Evolutionary conservation across 768 basidiomycete genomes (phyloP).

Genomic region (Leucocoprinus leucothites): DNA sequence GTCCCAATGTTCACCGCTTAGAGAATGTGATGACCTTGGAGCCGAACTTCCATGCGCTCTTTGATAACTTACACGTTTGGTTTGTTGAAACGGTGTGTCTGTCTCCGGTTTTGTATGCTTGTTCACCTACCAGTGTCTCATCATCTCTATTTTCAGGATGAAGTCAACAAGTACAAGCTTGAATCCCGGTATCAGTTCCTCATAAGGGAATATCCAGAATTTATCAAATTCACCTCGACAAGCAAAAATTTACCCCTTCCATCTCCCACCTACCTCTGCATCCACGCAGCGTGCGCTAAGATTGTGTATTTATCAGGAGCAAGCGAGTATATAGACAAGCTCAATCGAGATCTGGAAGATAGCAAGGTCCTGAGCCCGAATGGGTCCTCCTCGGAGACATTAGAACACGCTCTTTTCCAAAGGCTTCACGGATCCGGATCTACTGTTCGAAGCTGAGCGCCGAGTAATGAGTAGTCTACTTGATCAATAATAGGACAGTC

Average conservation of each 20-base stretch:
- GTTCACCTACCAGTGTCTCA: too few relatives aligned
- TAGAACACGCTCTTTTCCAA: conserved; percentile 16
- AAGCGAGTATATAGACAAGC: conserved; percentile 27
- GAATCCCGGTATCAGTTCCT: conserved; percentile 1
- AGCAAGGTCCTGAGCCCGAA: conserved; percentile 2
- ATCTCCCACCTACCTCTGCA: conserved; percentile 24
- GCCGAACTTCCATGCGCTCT: conserved; percentile 17
- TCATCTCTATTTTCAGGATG: conserved; percentile 9
- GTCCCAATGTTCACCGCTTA: conserved; percentile 25
- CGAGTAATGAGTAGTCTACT: too few relatives aligned
- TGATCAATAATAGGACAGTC: too few relatives aligned
- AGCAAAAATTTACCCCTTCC: conserved; percentile 19
- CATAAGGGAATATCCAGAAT: conserved; percentile 16
- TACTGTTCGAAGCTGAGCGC: too few relatives aligned
- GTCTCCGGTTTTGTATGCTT: too few relatives aligned
- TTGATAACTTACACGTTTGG: conserved; percentile 29
- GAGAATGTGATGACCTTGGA: conserved; percentile 30
- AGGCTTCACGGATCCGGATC: too few relatives aligned
- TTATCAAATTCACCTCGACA: conserved; percentile 19
- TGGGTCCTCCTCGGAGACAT: conserved; percentile 14
- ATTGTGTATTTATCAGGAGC: conserved; percentile 39
- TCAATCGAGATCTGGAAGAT: conserved; percentile 21
- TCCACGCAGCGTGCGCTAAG: conserved; percentile 38
- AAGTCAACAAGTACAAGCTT: conserved; percentile 20
- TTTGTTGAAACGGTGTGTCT: conserved; percentile 25